A percentile compares a stretch with the other conserved stretches of the same genome.
phyloP scores from a whole-genome alignment of 1,284 basidiomycete species.

The Cryptococcus sp. region DNA sequence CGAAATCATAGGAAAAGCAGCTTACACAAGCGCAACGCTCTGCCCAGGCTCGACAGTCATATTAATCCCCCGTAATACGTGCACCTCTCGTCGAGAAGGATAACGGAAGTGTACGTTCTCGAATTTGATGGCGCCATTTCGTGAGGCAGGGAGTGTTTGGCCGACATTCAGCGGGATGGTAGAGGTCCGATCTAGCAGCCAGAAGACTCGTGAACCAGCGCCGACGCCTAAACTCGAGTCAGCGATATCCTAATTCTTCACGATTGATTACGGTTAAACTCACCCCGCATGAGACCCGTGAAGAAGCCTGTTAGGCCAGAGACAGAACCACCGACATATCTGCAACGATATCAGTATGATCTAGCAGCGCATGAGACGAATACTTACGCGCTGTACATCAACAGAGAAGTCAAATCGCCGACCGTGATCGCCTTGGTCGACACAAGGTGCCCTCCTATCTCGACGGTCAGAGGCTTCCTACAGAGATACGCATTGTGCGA shows the following conservation, averaged over 20 bases:
- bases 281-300: constrained; percentile 53
- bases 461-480: background rate
- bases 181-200: constrained; percentile 79
- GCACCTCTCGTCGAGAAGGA: constrained; percentile 74
- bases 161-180: constrained; percentile 69
- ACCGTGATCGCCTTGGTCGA: constrained; percentile 83
- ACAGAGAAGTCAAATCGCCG: constrained; percentile 83
- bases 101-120: constrained; percentile 83
- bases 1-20: constrained; percentile 18
- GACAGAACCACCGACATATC: constrained; percentile 54
- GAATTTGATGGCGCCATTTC: constrained; percentile 71
- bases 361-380: background rate
- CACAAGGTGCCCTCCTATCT: constrained; percentile 81
- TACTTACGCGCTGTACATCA: constrained; percentile 87
- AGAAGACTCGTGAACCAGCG: constrained; percentile 89
- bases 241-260: background rate
- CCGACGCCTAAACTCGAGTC: constrained; percentile 67
- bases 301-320: constrained; percentile 55
- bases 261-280: background rate
- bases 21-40: constrained; percentile 88
- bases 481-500: constrained; percentile 1
- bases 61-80: constrained; percentile 75
- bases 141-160: constrained; percentile 58
- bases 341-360: constrained; percentile 16
- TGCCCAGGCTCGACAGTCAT: constrained; percentile 77